These are phyloP conservation scores for Andrographis paniculata DNA, from an alignment of 305 asterid genomes.

Conservation along the genomic window DNA sequence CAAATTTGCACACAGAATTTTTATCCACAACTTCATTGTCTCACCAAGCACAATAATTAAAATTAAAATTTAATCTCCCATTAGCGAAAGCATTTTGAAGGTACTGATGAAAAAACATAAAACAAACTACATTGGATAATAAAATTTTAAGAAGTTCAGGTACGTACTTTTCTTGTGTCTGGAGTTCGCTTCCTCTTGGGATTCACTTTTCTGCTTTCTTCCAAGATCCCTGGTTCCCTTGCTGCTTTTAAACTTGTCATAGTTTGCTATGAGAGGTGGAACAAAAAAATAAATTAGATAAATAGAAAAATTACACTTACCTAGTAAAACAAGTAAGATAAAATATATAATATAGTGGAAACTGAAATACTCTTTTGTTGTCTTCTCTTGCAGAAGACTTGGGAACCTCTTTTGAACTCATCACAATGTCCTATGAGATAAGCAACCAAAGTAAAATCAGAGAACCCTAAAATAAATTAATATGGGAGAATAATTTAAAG, in stretches of 20 bases:
- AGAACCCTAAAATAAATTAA: constrained; percentile 5
- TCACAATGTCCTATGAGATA: constrained; percentile 39
- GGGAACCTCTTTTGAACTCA: too few relatives aligned
- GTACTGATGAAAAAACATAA: too few relatives aligned
- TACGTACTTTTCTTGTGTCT: constrained; percentile 50
- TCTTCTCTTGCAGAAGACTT: too few relatives aligned
- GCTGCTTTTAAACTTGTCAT: constrained; percentile 34
- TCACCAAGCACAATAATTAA: too few relatives aligned
- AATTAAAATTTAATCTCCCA: too few relatives aligned
- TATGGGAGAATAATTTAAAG: constrained; percentile 16
- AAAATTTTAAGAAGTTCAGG: too few relatives aligned
- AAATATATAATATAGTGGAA: constrained; percentile 10
- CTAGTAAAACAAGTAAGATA: constrained; percentile 17
- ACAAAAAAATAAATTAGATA: constrained; percentile 18
- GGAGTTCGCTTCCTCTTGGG: constrained; percentile 59
- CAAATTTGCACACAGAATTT: too few relatives aligned
- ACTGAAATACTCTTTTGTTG: constrained; percentile 37
- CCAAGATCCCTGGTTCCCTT: constrained; percentile 34
- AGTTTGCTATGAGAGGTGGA: constrained; percentile 31
- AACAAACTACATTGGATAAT: too few relatives aligned
- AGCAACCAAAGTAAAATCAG: constrained; percentile 20
- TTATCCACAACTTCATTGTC: too few relatives aligned
- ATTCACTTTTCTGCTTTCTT: constrained; percentile 44
- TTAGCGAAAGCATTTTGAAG: too few relatives aligned
- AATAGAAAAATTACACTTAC: constrained; percentile 4